A percentile compares a stretch with the other conserved stretches of the same genome.
Evolutionary conservation across 139 green algal genomes (phyloP).

Genomic region (Chlamydomonas schloesseri): DNA sequence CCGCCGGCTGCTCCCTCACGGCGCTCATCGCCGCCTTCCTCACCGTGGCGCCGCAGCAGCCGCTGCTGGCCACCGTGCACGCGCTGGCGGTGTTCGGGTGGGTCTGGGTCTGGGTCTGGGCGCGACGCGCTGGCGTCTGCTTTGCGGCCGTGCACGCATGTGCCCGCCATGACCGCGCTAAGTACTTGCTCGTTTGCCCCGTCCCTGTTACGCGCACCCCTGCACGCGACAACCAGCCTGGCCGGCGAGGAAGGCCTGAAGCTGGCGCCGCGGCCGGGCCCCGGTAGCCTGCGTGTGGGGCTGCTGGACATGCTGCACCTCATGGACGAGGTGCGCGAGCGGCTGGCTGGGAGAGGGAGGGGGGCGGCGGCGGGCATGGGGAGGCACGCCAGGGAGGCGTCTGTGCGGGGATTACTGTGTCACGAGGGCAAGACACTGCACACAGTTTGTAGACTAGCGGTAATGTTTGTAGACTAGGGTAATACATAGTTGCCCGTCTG

Average conservation of each 20-base stretch:
- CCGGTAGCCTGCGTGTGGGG: conserved; percentile 70
- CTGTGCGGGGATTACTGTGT: no score
- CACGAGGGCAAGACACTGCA: no score
- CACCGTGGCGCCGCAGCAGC: conserved; percentile 54
- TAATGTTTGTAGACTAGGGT: no score
- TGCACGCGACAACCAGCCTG: no score
- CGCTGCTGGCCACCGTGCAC: conserved; percentile 70
- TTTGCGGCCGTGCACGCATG: no score
- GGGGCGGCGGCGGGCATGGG: background rate
- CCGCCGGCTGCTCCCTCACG: conserved; percentile 82
- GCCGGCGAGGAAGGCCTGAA: conserved; percentile 45
- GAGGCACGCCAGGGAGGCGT: background rate
- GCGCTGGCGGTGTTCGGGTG: conserved; percentile 85
- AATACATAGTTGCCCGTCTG: no score
- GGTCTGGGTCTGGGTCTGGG: conserved; percentile 4
- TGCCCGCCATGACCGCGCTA: no score
- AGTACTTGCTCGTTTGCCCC: no score
- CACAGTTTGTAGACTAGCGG: no score
- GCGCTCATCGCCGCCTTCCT: conserved; percentile 85
- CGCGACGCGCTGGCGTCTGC: no score
- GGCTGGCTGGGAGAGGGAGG: background rate
- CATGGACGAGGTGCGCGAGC: conserved; percentile 26
- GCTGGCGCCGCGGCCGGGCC: conserved; percentile 50
- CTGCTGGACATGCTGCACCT: conserved; percentile 73
- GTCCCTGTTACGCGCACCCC: no score